These are phyloP conservation scores for Phytophthora uliginosa DNA, from an alignment of 352 stramenopile species.

Conservation along the genomic window DNA sequence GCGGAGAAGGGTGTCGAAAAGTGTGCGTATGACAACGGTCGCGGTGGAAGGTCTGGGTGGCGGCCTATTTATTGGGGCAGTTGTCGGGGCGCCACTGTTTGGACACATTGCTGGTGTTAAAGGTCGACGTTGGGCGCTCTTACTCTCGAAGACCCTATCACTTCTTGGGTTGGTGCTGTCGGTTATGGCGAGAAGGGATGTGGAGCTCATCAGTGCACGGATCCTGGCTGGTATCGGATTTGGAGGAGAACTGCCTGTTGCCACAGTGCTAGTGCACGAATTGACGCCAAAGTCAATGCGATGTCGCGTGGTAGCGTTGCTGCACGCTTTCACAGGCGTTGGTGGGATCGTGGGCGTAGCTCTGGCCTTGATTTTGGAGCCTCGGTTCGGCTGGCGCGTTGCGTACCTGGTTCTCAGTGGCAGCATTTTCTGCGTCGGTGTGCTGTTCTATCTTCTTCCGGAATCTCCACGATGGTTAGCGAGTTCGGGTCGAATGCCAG, in stretches of 20 bases:
- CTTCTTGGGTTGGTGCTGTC: conserved; percentile 35
- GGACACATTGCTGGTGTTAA: conserved; percentile 34
- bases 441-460: conserved; percentile 30
- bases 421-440: conserved; percentile 31
- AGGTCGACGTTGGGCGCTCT: conserved; percentile 35
- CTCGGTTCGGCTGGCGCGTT: conserved; percentile 37
- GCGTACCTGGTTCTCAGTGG: conserved; percentile 33
- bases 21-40: conserved; percentile 31
- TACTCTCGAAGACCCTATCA: conserved; percentile 41
- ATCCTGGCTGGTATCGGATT: conserved; percentile 44
- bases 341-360: conserved; percentile 30
- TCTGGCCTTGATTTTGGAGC: conserved; percentile 35
- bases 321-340: conserved; percentile 40
- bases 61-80: conserved; percentile 22
- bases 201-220: conserved; percentile 31
- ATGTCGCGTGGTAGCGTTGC: conserved; percentile 38
- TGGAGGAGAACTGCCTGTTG: conserved; percentile 44
- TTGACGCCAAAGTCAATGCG: conserved; percentile 32
- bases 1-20: conserved; percentile 20
- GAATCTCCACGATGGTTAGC: conserved; percentile 50
- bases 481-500: conserved; percentile 14
- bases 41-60: conserved; percentile 23
- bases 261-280: conserved; percentile 43
- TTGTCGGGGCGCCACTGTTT: conserved; percentile 40
- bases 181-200: conserved; percentile 25